Evolutionary conservation across 805 yeast genomes (phyloP).

Genomic region (Starmerella vaccinii): DNA sequence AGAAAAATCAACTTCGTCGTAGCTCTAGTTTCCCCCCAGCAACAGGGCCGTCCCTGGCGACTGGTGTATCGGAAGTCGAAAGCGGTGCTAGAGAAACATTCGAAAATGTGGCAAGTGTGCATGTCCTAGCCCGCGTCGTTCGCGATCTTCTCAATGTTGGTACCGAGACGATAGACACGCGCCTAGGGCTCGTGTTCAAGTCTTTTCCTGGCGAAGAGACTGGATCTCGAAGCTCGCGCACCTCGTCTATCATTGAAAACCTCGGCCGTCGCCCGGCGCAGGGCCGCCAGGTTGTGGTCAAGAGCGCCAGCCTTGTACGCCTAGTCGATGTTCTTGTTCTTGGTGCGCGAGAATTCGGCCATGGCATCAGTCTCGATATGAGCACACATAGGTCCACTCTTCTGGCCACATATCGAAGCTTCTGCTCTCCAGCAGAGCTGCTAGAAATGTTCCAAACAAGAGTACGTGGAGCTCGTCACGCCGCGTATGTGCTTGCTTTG

Average conservation of each 20-base stretch:
- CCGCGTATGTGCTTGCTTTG: conserved; percentile 32
- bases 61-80: conserved; percentile 43
- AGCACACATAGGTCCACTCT: conserved; percentile 56
- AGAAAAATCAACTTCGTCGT: conserved; percentile 19
- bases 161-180: conserved; percentile 46
- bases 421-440: conserved; percentile 47
- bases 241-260: conserved; percentile 38
- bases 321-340: conserved; percentile 69
- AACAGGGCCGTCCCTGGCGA: conserved; percentile 26
- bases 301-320: conserved; percentile 63
- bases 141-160: conserved; percentile 57
- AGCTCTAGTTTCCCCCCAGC: conserved; percentile 34
- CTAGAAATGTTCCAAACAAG: conserved; percentile 45
- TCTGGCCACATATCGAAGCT: conserved; percentile 58
- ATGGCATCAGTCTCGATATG: conserved; percentile 44
- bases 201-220: conserved; percentile 33
- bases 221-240: conserved; percentile 31
- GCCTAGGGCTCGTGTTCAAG: conserved; percentile 50
- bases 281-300: conserved; percentile 38
- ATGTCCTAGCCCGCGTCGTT: conserved; percentile 44
- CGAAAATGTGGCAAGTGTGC: conserved; percentile 31
- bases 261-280: conserved; percentile 30
- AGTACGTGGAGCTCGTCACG: conserved; percentile 52
- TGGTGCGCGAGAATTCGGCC: conserved; percentile 52
- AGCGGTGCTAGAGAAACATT: conserved; percentile 31